phyloP scores from a whole-genome alignment of 2,329 filamentous ascomycete species.

The Colletotrichum cordylinicola region DNA sequence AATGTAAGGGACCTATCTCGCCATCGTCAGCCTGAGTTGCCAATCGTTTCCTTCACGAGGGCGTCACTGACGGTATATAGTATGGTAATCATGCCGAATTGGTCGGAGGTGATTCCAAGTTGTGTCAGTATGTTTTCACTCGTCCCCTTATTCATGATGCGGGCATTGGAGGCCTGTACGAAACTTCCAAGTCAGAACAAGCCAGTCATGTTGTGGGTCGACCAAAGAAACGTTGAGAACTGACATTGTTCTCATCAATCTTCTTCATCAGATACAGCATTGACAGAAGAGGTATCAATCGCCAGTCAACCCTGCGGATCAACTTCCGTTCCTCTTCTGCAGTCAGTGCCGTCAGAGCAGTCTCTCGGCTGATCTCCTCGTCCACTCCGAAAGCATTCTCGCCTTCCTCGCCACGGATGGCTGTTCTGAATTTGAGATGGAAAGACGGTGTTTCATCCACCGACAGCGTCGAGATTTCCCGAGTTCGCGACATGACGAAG shows the following conservation, averaged over 20 bases:
- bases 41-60: neutral
- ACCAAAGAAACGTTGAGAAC: neutral
- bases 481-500: neutral
- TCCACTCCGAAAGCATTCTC: neutral
- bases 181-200: neutral
- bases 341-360: neutral
- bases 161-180: neutral
- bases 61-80: neutral
- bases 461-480: neutral
- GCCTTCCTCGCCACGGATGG: neutral
- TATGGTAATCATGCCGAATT: neutral
- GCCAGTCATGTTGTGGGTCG: neutral
- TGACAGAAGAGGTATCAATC: neutral
- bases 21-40: neutral
- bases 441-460: neutral
- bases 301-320: neutral
- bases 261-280: neutral
- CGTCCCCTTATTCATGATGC: neutral
- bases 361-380: neutral
- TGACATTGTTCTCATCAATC: neutral
- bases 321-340: neutral
- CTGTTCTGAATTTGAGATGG: neutral
- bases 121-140: neutral
- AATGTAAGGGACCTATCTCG: neutral
- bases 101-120: neutral